phyloP scores from a whole-genome alignment of 805 yeast genomes.

The Kodamaea restingae region DNA sequence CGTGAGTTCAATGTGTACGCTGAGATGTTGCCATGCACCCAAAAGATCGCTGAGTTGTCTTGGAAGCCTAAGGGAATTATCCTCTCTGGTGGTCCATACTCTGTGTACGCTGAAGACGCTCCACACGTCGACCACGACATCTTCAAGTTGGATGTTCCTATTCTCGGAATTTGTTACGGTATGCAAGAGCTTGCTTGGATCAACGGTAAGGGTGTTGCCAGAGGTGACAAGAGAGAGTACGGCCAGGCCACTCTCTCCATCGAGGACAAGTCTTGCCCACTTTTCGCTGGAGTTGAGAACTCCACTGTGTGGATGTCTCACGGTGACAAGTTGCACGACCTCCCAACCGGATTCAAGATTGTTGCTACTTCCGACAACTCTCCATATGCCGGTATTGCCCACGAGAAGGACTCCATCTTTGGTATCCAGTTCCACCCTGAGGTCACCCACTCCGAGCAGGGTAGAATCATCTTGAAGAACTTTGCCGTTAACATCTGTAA shows the following conservation, averaged over 20 bases:
- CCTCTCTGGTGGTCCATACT: constrained; percentile 95
- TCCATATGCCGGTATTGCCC: constrained; percentile 90
- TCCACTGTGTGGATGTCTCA: constrained; percentile 99
- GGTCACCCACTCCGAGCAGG: constrained; percentile 93
- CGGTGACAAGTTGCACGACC: constrained; percentile 89
- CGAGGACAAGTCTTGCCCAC: constrained; percentile 58
- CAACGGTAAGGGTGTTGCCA: constrained; percentile 87
- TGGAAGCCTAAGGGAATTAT: constrained; percentile 98
- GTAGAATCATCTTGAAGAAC: constrained; percentile 81
- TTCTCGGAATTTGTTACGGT: constrained; percentile 97
- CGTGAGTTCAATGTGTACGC: constrained; percentile 98
- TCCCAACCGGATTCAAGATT: constrained; percentile 84
- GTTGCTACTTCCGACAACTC: constrained; percentile 93
- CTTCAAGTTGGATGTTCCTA: constrained; percentile 87
- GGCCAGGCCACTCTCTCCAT: constrained; percentile 92
- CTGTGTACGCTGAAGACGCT: constrained; percentile 91
- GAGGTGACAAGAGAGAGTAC: constrained; percentile 97
- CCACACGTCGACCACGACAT: constrained; percentile 97
- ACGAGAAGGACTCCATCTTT: constrained; percentile 66
- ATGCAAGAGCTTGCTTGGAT: constrained; percentile 99
- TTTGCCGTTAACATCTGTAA: constrained; percentile 90
- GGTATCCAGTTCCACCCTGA: constrained; percentile 99
- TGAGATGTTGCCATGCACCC: constrained; percentile 99
- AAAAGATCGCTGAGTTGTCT: constrained; percentile 83
- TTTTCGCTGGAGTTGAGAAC: constrained; percentile 87